Evolutionary conservation across 2,329 filamentous ascomycete genomes (phyloP).

Genomic region (Monilinia laxa): DNA sequence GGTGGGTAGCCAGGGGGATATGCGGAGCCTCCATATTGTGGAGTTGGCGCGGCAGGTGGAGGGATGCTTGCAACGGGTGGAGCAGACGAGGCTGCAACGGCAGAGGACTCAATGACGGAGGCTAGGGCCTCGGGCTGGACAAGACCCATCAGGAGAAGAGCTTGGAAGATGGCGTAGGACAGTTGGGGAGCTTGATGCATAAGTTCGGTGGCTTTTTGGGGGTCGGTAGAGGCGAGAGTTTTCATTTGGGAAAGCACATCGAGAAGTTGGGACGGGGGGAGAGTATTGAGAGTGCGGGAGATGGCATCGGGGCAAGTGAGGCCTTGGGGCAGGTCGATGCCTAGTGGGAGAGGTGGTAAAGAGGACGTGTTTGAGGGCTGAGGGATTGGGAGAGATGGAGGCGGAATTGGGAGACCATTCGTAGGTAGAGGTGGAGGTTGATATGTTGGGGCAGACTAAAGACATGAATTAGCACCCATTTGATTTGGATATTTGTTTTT

Average conservation of each 20-base stretch:
- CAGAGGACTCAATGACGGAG: conserved; percentile 67
- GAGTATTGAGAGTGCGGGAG: conserved; percentile 81
- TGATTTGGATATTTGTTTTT: neutral
- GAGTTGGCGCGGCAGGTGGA: conserved; percentile 36
- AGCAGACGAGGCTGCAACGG: conserved; percentile 47
- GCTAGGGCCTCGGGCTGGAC: conserved; percentile 82
- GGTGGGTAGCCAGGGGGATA: conserved; percentile 43
- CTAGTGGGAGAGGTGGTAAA: conserved; percentile 79
- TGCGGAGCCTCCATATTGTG: conserved; percentile 40
- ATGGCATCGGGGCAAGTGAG: conserved; percentile 88
- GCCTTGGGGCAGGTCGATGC: conserved; percentile 78
- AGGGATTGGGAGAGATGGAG: conserved; percentile 34
- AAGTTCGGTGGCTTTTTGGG: conserved; percentile 79
- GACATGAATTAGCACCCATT: conserved; percentile 1
- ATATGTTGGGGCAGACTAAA: conserved; percentile 15
- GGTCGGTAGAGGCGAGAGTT: conserved; percentile 76
- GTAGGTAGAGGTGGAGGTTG: conserved; percentile 24
- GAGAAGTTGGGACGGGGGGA: conserved; percentile 84
- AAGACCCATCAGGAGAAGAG: conserved; percentile 86
- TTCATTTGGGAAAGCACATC: conserved; percentile 97
- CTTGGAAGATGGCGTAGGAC: conserved; percentile 92
- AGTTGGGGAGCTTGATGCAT: conserved; percentile 88
- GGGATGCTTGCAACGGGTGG: conserved; percentile 38
- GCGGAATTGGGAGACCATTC: conserved; percentile 39
- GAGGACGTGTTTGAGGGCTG: conserved; percentile 46